These are phyloP conservation scores for Acanthochlamys bracteata DNA, from an alignment of 106 monocot species.

Conservation along the genomic window DNA sequence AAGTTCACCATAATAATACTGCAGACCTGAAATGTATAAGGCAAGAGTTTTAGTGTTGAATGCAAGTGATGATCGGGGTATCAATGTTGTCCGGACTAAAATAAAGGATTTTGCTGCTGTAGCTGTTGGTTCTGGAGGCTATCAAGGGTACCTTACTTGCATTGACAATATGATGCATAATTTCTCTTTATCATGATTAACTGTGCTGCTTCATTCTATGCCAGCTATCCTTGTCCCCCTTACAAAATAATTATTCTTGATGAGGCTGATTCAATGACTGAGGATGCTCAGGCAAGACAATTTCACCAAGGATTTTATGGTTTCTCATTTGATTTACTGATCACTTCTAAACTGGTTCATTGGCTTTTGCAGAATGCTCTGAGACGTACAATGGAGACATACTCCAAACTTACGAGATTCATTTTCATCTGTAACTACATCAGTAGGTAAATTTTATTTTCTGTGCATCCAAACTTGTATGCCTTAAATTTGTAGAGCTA, in stretches of 20 bases:
- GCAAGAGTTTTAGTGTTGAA: constrained; percentile 90
- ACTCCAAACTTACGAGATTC: constrained; percentile 95
- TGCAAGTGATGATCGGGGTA: constrained; percentile 99
- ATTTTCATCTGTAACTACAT: constrained; percentile 99
- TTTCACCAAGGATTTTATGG: background rate
- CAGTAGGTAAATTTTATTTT: constrained; percentile 53
- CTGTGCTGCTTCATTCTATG: constrained; percentile 17
- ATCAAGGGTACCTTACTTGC: constrained; percentile 35
- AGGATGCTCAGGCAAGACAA: constrained; percentile 84
- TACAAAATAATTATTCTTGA: constrained; percentile 96
- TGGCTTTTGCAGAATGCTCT: constrained; percentile 74
- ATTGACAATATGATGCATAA: background rate
- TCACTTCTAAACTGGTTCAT: background rate
- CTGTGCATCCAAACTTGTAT: background rate
- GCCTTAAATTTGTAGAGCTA: too few relatives aligned
- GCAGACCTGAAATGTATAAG: constrained; percentile 77
- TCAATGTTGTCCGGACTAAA: constrained; percentile 95
- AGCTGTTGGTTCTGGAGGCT: constrained; percentile 69
- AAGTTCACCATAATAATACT: constrained; percentile 5
- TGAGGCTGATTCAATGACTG: constrained; percentile 99
- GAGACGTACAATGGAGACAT: constrained; percentile 95
- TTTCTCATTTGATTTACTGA: too few relatives aligned
- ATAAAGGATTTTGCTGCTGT: constrained; percentile 98
- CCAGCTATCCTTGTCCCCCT: constrained; percentile 82
- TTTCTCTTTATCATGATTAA: background rate